Conservation (phyloP, 2,329 filamentous ascomycete species). For the Xylariomycetidae sp. region DNA sequence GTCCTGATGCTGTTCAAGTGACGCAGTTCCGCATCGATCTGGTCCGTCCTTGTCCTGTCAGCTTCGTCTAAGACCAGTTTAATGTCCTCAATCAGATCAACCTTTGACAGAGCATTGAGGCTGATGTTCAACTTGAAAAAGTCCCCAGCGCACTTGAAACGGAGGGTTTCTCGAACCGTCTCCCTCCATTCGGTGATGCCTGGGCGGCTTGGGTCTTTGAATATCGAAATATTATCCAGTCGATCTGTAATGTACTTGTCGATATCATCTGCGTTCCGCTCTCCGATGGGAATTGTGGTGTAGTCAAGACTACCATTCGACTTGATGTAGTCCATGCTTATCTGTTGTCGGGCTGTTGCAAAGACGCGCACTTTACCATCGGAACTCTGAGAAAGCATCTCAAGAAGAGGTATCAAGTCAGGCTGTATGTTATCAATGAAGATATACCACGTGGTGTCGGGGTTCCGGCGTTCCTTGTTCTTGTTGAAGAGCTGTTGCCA, state of each 20-base stretch:
- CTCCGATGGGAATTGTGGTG: slow-evolving; percentile 19
- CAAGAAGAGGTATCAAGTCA: slow-evolving; percentile 20
- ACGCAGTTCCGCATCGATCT: slow-evolving; percentile 28
- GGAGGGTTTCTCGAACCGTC: slow-evolving; percentile 23
- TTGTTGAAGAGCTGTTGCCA: slow-evolving; percentile 28
- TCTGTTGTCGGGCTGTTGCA: slow-evolving; percentile 18
- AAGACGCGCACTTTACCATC: slow-evolving; percentile 22
- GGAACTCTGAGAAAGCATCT: slow-evolving; percentile 14
- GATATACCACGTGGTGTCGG: slow-evolving; percentile 27
- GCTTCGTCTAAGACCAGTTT: slow-evolving; percentile 24
- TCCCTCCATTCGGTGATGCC: slow-evolving; percentile 27
- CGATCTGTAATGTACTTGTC: slow-evolving; percentile 25
- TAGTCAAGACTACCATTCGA: slow-evolving; percentile 10
- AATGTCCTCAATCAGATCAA: slow-evolving; percentile 31
- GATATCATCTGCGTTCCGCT: slow-evolving; percentile 22
- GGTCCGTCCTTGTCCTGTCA: slow-evolving; percentile 24
- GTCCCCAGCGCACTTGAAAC: slow-evolving; percentile 24
- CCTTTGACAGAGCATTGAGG: slow-evolving; percentile 26
- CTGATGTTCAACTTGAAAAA: slow-evolving; percentile 27
- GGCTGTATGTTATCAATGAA: slow-evolving; percentile 26
- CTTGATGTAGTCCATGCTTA: slow-evolving; percentile 14
- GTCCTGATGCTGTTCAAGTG: slow-evolving; percentile 27
- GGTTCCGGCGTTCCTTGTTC: slow-evolving; percentile 25
- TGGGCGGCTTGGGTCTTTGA: slow-evolving; percentile 19
- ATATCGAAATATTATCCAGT: slow-evolving; percentile 27